phyloP scores from a whole-genome alignment of 192 early-diverging fungal species.

The Rhizophagus clarus region DNA sequence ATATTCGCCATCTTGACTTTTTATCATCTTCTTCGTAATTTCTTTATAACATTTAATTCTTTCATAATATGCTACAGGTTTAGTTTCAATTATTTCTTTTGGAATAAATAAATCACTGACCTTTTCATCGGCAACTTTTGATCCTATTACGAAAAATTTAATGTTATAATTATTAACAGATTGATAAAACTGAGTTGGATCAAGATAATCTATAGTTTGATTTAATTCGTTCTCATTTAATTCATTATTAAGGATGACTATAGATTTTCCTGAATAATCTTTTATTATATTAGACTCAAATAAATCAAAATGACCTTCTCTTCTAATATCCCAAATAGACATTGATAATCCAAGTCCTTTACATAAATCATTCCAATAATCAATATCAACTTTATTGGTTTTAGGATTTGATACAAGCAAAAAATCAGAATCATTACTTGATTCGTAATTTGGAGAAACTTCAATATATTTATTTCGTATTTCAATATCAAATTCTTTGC shows the following conservation, averaged over 20 bases:
- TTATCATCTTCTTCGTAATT: too few species aligned
- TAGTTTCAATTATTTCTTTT: background rate
- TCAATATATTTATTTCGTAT: background rate
- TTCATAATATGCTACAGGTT: too few species aligned
- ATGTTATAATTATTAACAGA: too few species aligned
- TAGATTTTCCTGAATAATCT: background rate
- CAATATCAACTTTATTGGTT: background rate
- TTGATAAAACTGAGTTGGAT: too few species aligned
- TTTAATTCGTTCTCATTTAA: background rate
- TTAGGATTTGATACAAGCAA: background rate
- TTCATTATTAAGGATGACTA: background rate
- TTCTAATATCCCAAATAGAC: background rate
- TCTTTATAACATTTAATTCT: too few species aligned
- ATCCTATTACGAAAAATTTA: too few species aligned
- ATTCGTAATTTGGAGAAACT: background rate
- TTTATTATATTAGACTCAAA: background rate
- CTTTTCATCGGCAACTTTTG: too few species aligned
- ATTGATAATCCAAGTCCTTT: background rate
- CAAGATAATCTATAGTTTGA: too few species aligned
- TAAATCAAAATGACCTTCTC: background rate
- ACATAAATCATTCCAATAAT: background rate
- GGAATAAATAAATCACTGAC: too few species aligned
- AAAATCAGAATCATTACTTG: background rate
- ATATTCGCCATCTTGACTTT: too few species aligned
- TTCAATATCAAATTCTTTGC: background rate